phyloP scores from a whole-genome alignment of 164 flowering plant genomes.

The Cinnamomum chago region DNA sequence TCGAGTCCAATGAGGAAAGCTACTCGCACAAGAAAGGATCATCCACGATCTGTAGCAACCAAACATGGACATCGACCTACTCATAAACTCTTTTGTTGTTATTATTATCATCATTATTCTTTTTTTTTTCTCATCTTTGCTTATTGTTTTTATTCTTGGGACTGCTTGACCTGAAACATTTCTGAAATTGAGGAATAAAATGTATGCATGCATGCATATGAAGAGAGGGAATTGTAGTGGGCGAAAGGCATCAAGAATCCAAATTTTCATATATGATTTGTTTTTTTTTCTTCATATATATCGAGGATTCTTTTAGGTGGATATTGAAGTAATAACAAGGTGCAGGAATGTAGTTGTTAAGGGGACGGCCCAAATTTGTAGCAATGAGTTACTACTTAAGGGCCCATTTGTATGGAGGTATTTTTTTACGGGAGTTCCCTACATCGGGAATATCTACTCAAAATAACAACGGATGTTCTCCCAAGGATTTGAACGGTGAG shows the following conservation, averaged over 20 bases:
- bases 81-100: slow-evolving; percentile 1
- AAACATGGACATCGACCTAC: slow-evolving; percentile 20
- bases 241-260: neutral
- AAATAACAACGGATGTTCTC: too few relatives aligned
- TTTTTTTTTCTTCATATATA: neutral
- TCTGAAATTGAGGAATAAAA: neutral
- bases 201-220: neutral
- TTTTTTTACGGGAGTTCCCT: too few relatives aligned
- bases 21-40: slow-evolving; percentile 1
- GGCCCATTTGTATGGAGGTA: too few relatives aligned
- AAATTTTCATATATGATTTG: neutral
- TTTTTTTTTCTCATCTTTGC: neutral
- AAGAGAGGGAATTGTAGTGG: neutral
- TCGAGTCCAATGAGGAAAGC: slow-evolving; percentile 3
- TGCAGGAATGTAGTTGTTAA: too few relatives aligned
- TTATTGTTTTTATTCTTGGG: slow-evolving; percentile 9
- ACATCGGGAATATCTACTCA: too few relatives aligned
- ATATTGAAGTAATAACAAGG: too few relatives aligned
- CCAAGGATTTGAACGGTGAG: too few relatives aligned
- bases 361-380: too few relatives aligned
- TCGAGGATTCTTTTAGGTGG: neutral
- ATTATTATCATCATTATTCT: neutral
- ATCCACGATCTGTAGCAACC: slow-evolving; percentile 10
- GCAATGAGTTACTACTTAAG: too few relatives aligned
- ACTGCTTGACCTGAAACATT: neutral